These are phyloP conservation scores for Penicillium paradoxum DNA, from an alignment of 495 filamentous ascomycete genomes.

Conservation along the genomic window DNA sequence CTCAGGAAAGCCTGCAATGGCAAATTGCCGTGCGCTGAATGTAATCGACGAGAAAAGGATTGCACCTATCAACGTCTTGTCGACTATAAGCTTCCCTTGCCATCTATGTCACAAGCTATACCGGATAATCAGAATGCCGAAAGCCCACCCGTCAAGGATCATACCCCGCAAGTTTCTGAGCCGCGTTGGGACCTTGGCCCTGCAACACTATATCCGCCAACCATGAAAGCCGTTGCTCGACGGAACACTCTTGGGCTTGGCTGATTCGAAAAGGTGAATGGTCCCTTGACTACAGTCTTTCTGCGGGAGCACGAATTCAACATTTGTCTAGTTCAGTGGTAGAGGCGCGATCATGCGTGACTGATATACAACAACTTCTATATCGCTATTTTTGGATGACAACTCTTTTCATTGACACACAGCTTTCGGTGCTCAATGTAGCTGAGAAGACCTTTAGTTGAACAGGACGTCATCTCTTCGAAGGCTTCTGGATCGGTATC, in stretches of 20 bases:
- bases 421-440: constrained; percentile 6
- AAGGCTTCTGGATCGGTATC: not conserved
- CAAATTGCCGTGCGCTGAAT: constrained; percentile 26
- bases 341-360: not conserved
- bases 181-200: constrained; percentile 2
- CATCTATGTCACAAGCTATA: not conserved
- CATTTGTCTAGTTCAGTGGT: no score
- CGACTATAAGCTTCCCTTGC: not conserved
- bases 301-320: not conserved
- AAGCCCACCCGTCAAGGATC: no score
- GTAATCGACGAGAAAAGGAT: constrained; percentile 16
- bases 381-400: not conserved
- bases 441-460: constrained; percentile 3
- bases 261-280: not conserved
- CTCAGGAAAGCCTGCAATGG: constrained; percentile 33
- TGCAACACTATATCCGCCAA: not conserved
- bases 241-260: not conserved
- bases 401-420: no score
- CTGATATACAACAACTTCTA: not conserved
- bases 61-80: constrained; percentile 31
- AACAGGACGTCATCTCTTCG: not conserved
- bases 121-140: not conserved
- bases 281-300: not conserved
- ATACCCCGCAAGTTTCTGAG: not conserved
- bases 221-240: not conserved